phyloP scores from a whole-genome alignment of 1,139 yeast genomes.

The Candida sanyaensis region DNA sequence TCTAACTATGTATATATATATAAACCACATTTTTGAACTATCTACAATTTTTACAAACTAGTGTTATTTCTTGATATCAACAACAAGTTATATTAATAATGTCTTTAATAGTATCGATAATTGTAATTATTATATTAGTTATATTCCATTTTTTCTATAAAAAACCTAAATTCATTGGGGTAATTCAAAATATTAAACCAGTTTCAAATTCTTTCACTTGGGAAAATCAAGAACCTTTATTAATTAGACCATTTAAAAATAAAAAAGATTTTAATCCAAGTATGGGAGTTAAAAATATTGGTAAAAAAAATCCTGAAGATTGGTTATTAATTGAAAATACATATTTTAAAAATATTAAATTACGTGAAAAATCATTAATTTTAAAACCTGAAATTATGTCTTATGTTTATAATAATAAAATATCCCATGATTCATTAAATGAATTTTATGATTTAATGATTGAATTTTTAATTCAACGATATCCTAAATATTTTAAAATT shows the following conservation, averaged over 20 bases:
- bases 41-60: no score
- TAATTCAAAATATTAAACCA: slow-evolving; percentile 11
- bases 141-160: not conserved
- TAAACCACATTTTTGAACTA: no score
- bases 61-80: no score
- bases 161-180: not conserved
- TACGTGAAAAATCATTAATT: slow-evolving; percentile 22
- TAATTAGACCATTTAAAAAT: slow-evolving; percentile 52
- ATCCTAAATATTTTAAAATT: slow-evolving; percentile 33
- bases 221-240: slow-evolving; percentile 47
- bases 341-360: slow-evolving; percentile 25
- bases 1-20: no score
- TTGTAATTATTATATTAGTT: no score
- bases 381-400: slow-evolving; percentile 24
- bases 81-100: not conserved
- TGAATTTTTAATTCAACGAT: slow-evolving; percentile 29
- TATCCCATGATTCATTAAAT: slow-evolving; percentile 26
- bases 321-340: slow-evolving; percentile 43
- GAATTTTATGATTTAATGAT: slow-evolving; percentile 35
- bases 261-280: slow-evolving; percentile 39
- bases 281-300: slow-evolving; percentile 38
- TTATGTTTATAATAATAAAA: slow-evolving; percentile 20
- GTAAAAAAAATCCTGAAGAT: slow-evolving; percentile 30
- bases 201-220: slow-evolving; percentile 43
- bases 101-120: not conserved